These are phyloP conservation scores for Pestalotiopsis sp. DNA, from an alignment of 2,329 filamentous ascomycete genomes.

Conservation along the genomic window DNA sequence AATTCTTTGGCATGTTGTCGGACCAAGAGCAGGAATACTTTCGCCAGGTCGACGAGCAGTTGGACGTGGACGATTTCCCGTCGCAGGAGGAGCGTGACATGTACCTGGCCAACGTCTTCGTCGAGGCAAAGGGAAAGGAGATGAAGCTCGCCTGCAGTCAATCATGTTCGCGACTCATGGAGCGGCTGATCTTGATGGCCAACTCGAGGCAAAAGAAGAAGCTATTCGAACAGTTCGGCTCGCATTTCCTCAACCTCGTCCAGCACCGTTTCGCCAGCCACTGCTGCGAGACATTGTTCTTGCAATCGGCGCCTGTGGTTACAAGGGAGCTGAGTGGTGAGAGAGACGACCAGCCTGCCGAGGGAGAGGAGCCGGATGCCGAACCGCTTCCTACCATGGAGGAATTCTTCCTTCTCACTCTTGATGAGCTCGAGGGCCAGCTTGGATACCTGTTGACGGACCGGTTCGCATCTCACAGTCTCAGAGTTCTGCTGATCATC, in stretches of 20 bases:
- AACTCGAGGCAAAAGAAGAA: slow-evolving; percentile 80
- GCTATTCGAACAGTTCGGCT: slow-evolving; percentile 82
- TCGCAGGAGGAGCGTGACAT: slow-evolving; percentile 71
- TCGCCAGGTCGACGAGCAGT: slow-evolving; percentile 82
- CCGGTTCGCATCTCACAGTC: slow-evolving; percentile 84
- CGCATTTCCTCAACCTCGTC: slow-evolving; percentile 86
- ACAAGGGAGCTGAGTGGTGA: slow-evolving; percentile 69
- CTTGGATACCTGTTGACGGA: slow-evolving; percentile 85
- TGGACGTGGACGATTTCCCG: slow-evolving; percentile 87
- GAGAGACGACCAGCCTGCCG: slow-evolving; percentile 42
- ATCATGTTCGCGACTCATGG: slow-evolving; percentile 90
- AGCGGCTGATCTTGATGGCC: slow-evolving; percentile 84
- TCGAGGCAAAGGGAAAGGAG: slow-evolving; percentile 88
- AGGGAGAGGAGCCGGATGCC: slow-evolving; percentile 44
- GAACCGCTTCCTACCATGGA: slow-evolving; percentile 72
- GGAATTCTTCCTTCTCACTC: slow-evolving; percentile 77
- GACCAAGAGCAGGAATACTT: slow-evolving; percentile 97
- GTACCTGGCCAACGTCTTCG: slow-evolving; percentile 81
- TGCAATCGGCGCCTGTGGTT: slow-evolving; percentile 78
- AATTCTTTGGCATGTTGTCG: slow-evolving; percentile 92
- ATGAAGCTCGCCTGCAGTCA: slow-evolving; percentile 96
- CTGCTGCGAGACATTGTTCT: slow-evolving; percentile 92
- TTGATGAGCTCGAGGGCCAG: slow-evolving; percentile 87
- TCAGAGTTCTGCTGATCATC: slow-evolving; percentile 84
- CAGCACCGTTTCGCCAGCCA: slow-evolving; percentile 97